A percentile compares a stretch with the other conserved stretches of the same genome.
phyloP scores from a whole-genome alignment of 768 basidiomycete species.

The Suillus decipiens region DNA sequence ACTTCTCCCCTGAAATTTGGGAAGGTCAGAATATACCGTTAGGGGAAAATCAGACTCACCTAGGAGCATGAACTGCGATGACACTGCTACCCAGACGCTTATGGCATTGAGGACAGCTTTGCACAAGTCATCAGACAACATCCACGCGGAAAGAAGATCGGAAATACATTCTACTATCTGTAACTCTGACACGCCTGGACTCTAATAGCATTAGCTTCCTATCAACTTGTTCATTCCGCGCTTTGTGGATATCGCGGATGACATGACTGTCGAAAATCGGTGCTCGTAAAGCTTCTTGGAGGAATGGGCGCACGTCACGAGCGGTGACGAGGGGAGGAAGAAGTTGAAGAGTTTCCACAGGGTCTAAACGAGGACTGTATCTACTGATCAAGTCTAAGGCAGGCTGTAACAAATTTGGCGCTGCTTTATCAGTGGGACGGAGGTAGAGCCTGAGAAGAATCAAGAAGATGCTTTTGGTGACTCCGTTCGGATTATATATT shows the following conservation, averaged over 20 bases:
- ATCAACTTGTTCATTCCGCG: conserved; percentile 78
- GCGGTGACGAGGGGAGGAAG: conserved; percentile 90
- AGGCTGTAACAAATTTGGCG: conserved; percentile 66
- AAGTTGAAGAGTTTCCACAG: conserved; percentile 79
- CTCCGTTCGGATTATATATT: conserved; percentile 60
- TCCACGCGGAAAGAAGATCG: conserved; percentile 11
- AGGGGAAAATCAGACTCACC: conserved; percentile 44
- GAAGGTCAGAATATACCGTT: conserved; percentile 4
- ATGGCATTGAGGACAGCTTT: conserved; percentile 93
- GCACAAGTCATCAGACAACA: conserved; percentile 9
- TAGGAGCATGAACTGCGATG: conserved; percentile 90
- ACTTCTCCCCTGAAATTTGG: conserved; percentile 75
- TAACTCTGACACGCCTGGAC: conserved; percentile 81
- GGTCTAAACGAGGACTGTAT: conserved; percentile 80
- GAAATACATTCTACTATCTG: conserved; percentile 89
- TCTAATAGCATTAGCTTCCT: conserved; percentile 75
- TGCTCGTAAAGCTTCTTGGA: conserved; percentile 66
- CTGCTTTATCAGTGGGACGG: conserved; percentile 56
- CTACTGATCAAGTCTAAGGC: conserved; percentile 87
- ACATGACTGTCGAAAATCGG: conserved; percentile 72
- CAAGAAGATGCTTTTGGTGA: conserved; percentile 71
- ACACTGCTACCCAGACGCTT: conserved; percentile 92
- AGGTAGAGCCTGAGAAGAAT: conserved; percentile 88
- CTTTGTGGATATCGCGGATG: conserved; percentile 67
- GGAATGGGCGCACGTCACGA: conserved; percentile 74